Base-by-base conservation (phyloP, 2,329 filamentous ascomycete species). In the Domatiomyces catenatus region DNA sequence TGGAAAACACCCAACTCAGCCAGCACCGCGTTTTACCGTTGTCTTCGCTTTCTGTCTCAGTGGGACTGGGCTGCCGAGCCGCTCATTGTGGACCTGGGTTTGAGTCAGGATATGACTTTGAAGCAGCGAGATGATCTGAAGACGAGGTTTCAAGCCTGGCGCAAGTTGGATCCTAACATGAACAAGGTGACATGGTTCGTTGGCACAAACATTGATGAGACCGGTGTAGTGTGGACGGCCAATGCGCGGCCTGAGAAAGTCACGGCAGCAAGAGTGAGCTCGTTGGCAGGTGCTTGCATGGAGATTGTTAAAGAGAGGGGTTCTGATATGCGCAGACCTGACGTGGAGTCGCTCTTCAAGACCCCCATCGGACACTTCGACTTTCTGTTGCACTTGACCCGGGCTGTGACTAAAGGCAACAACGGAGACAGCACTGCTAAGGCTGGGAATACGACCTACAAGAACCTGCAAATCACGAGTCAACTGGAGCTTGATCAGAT, bases 31-130 rank as follows among this genome's bases (percentile, higher is more conserved):
- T 90, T 98, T 62, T 68, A 94, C 24, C 80, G 89, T 19, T 85
- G 86, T 0, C 71, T 98, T 1, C 71, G 82, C 28, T 84, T 90
- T 64, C 72, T 98, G 12, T 80, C 88, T 1, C 76, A 80, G 43
- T 98, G 92, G 88, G 87, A 96, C 64, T 98, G 92, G 92, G 79
- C 85, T 24, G 74, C 81, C 6, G 82, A 88, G 49, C 84, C 92
- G 1, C 72, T 96, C 28, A 74, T 94, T 32, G 74, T 95, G 22
- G 87, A 95, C 64, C 75, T 86, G 22, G 56, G 53, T 43, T 76
- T 79, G 20, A 64, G 63, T 8, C 76, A 74, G 53, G 76, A 80
- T 12, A 73, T 93, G 61, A 76, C 76, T 6, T 66, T 71, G 6
- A 70, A 76, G 8, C 75, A 74, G 39, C 5, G 48, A 10, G 18